These are phyloP conservation scores for Solanum infundibuliforme DNA, from an alignment of 257 asterid genomes.

Conservation along the genomic window DNA sequence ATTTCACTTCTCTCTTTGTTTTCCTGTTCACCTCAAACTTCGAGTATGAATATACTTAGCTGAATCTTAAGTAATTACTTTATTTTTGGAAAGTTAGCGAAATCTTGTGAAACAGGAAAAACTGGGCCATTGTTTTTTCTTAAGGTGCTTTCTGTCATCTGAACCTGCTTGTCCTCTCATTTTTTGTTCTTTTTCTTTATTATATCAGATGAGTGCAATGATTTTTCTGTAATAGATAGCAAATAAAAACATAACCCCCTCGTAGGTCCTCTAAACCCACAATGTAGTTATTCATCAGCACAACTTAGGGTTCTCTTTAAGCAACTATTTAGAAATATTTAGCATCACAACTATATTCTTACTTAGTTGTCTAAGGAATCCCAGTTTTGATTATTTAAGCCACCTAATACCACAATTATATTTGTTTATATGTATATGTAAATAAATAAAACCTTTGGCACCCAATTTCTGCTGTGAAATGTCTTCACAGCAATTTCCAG, in stretches of 20 bases:
- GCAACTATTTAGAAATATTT: too few relatives aligned
- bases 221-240: neutral
- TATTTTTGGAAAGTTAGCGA: neutral
- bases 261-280: too few relatives aligned
- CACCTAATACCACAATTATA: too few relatives aligned
- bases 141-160: neutral
- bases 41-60: neutral
- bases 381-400: too few relatives aligned
- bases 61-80: neutral
- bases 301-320: too few relatives aligned
- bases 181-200: neutral
- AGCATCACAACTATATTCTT: too few relatives aligned
- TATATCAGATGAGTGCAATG: neutral
- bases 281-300: too few relatives aligned
- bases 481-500: neutral
- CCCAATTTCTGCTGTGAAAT: neutral
- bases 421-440: too few relatives aligned
- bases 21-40: neutral
- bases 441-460: too few relatives aligned
- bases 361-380: too few relatives aligned
- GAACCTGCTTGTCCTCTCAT: neutral
- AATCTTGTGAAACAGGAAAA: neutral
- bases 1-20: neutral
- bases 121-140: neutral
- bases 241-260: neutral